phyloP scores from a whole-genome alignment of 1,139 yeast species.

The Zygoascus sp. region DNA sequence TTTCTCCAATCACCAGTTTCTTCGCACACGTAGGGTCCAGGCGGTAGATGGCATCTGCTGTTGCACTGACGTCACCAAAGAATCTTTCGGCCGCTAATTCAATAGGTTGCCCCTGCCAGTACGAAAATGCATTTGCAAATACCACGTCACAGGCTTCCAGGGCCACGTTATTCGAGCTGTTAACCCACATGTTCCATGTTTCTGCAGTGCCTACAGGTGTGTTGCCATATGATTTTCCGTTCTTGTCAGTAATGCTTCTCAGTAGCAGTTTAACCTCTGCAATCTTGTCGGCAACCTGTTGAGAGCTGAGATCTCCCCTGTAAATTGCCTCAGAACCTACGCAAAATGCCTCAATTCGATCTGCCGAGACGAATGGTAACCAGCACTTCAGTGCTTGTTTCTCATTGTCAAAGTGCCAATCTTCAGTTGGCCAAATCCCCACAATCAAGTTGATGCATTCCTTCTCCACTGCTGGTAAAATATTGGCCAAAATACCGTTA shows the following conservation, averaged over 20 bases:
- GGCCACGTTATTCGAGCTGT: constrained; percentile 63
- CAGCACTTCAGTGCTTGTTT: constrained; percentile 60
- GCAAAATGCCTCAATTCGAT: constrained; percentile 65
- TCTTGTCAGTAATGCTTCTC: constrained; percentile 61
- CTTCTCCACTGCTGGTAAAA: constrained; percentile 81
- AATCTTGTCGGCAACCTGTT: constrained; percentile 52
- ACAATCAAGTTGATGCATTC: constrained; percentile 63
- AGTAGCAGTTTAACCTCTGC: constrained; percentile 53
- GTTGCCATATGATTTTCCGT: constrained; percentile 69
- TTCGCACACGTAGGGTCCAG: constrained; percentile 80
- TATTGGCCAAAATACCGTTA: constrained; percentile 74
- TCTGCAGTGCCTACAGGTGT: constrained; percentile 89
- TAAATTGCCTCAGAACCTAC: constrained; percentile 93
- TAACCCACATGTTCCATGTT: constrained; percentile 90
- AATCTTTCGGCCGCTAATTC: constrained; percentile 79
- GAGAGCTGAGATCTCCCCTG: constrained; percentile 74
- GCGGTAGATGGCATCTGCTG: constrained; percentile 79
- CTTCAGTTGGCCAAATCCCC: constrained; percentile 91
- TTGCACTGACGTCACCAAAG: constrained; percentile 95
- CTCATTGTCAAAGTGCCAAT: constrained; percentile 65
- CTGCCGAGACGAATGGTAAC: constrained; percentile 64
- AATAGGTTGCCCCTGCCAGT: constrained; percentile 96
- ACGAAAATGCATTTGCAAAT: constrained; percentile 91
- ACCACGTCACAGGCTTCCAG: constrained; percentile 77
- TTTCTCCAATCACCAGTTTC: constrained; percentile 94